These are phyloP conservation scores for Pichia cabralensis DNA, from an alignment of 805 yeast species.

Conservation along the genomic window DNA sequence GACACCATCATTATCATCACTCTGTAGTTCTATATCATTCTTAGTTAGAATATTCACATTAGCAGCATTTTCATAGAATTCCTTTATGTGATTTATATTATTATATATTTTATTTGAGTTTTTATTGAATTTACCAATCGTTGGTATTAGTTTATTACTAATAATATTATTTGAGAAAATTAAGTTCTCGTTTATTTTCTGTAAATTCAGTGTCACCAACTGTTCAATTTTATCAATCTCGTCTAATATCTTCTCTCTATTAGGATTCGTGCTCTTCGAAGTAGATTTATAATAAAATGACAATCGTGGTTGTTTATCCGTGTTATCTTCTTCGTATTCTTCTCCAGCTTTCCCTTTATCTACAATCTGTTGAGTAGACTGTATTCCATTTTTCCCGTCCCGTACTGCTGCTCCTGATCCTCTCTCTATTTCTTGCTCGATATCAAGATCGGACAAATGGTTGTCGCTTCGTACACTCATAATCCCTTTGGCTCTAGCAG, in stretches of 20 bases:
- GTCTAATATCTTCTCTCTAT: conserved; percentile 13
- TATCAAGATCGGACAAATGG: no score
- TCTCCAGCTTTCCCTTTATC: not conserved
- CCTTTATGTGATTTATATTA: conserved; percentile 66
- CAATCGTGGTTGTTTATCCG: conserved; percentile 17
- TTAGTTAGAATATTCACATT: conserved; percentile 21
- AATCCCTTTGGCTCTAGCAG: no score
- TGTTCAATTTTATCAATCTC: conserved; percentile 66
- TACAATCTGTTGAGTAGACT: not conserved
- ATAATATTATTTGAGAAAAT: conserved; percentile 58
- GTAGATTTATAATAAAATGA: conserved; percentile 24
- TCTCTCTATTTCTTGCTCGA: no score
- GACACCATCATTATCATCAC: not conserved
- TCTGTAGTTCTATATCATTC: conserved; percentile 3
- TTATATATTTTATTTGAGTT: conserved; percentile 54
- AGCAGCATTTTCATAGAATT: conserved; percentile 50
- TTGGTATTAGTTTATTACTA: conserved; percentile 58
- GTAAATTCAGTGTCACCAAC: conserved; percentile 65
- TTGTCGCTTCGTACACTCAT: no score
- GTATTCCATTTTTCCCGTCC: not conserved
- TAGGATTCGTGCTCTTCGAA: conserved; percentile 7
- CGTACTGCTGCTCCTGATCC: no score
- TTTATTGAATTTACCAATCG: conserved; percentile 47
- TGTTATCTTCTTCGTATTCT: conserved; percentile 10
- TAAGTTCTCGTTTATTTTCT: conserved; percentile 69